Conservation (phyloP, 108 stramenopile species). For the Nitzschia inconspicua region DNA sequence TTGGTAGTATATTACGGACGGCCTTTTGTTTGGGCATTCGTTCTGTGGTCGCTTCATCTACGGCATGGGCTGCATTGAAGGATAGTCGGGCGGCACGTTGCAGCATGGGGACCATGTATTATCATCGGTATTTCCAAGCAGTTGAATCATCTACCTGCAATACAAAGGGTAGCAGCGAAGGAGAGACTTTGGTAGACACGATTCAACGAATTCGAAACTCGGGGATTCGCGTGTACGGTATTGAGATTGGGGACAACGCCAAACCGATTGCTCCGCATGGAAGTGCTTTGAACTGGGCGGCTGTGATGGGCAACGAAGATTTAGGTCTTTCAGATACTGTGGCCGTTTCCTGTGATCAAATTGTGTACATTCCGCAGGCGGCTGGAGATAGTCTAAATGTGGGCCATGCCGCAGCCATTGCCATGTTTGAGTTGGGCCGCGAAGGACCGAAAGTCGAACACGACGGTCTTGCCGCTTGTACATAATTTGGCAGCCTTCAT, state of each 20-base stretch:
- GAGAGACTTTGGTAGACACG: background rate
- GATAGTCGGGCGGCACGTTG: conserved; percentile 29
- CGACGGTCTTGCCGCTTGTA: conserved; percentile 18
- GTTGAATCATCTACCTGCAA: too few relatives aligned
- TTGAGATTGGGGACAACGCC: conserved; percentile 13
- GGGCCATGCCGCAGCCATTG: conserved; percentile 25
- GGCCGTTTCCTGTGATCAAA: conserved; percentile 4
- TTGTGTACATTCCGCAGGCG: conserved; percentile 23
- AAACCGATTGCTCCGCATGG: conserved; percentile 6
- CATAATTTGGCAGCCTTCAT: too few relatives aligned
- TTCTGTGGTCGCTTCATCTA: conserved; percentile 11
- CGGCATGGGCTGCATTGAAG: conserved; percentile 17
- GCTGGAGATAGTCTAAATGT: conserved; percentile 22
- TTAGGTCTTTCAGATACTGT: background rate
- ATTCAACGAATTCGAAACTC: background rate
- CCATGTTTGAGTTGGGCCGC: conserved; percentile 23
- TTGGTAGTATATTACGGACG: conserved; percentile 24
- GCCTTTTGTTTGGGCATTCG: conserved; percentile 27
- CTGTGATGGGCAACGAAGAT: conserved; percentile 26
- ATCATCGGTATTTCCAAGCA: conserved; percentile 16
- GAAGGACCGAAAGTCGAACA: background rate
- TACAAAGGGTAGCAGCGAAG: too few relatives aligned
- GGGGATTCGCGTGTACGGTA: conserved; percentile 12
- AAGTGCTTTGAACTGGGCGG: conserved; percentile 5
- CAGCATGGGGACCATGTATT: conserved; percentile 29